Evolutionary conservation across 306 rosid species (phyloP).

Genomic region (Cicer bijugum): DNA sequence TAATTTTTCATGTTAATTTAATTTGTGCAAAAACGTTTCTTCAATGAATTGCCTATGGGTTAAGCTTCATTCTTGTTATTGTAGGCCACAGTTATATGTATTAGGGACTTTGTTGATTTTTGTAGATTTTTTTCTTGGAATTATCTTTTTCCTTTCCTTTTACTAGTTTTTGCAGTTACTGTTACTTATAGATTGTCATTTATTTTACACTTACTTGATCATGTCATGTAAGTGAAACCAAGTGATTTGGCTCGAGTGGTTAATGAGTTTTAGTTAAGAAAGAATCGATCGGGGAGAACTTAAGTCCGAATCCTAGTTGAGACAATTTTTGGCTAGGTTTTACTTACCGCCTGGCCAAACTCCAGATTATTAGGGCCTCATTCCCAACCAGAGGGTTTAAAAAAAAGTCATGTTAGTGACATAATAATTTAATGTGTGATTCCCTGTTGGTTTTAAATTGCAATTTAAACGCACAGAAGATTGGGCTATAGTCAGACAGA

Average conservation of each 20-base stretch:
- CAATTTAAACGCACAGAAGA: slow-evolving; percentile 10
- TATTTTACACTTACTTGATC: slow-evolving; percentile 3
- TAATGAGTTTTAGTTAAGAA: no score
- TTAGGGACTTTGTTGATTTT: neutral
- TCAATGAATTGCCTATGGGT: neutral
- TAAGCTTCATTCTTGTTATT: neutral
- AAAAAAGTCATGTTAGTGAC: no score
- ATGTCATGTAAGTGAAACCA: neutral
- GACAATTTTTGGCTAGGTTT: no score
- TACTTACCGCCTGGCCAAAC: no score
- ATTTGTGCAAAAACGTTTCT: neutral
- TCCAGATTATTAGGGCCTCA: no score
- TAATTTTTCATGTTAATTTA: slow-evolving; percentile 16
- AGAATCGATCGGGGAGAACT: no score
- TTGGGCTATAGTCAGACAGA: neutral
- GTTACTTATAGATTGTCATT: neutral
- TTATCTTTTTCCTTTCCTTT: neutral
- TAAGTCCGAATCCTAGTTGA: no score
- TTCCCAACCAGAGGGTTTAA: no score
- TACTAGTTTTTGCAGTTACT: slow-evolving; percentile 8
- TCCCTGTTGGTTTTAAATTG: slow-evolving; percentile 13
- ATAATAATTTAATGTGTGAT: neutral
- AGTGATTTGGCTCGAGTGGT: no score
- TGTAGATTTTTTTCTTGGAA: neutral
- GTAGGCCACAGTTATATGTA: neutral